Percentiles rank a stretch among this genome's conserved stretches.
These are phyloP conservation scores for Dendrothele bispora DNA, from an alignment of 768 basidiomycete genomes.

Conservation along the genomic window DNA sequence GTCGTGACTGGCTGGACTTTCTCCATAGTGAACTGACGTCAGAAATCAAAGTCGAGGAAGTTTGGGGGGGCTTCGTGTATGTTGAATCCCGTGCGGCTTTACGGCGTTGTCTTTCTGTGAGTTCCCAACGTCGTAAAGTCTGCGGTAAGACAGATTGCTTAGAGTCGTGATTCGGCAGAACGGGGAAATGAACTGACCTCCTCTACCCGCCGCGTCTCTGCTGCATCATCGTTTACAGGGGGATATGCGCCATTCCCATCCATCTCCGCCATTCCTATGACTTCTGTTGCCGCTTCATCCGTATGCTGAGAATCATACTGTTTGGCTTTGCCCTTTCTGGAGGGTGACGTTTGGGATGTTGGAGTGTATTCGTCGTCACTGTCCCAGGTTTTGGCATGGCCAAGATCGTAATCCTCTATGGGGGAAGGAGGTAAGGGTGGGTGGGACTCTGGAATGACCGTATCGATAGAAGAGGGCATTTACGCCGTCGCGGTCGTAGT, in stretches of 20 bases:
- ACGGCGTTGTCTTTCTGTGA: slow-evolving; percentile 72
- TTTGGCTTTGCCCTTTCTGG: slow-evolving; percentile 32
- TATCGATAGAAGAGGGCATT: slow-evolving; percentile 22
- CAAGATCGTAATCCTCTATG: slow-evolving; percentile 47
- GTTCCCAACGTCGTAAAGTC: slow-evolving; percentile 80
- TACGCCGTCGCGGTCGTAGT: slow-evolving; percentile 2
- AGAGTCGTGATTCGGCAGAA: slow-evolving; percentile 6
- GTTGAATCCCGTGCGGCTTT: slow-evolving; percentile 66
- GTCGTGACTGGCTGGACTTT: slow-evolving; percentile 30
- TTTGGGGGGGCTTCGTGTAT: slow-evolving; percentile 12
- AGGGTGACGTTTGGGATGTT: slow-evolving; percentile 18
- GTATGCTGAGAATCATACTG: slow-evolving; percentile 24
- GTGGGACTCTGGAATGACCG: slow-evolving; percentile 7
- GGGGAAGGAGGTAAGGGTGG: slow-evolving; percentile 36
- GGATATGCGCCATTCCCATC: slow-evolving; percentile 50
- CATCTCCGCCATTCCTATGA: slow-evolving; percentile 6
- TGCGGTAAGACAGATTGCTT: slow-evolving; percentile 25
- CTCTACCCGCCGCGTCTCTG: slow-evolving; percentile 67
- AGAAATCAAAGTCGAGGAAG: slow-evolving; percentile 48
- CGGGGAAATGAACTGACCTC: slow-evolving; percentile 49
- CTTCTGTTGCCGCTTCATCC: slow-evolving; percentile 27
- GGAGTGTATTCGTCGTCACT: slow-evolving; percentile 26
- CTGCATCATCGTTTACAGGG: slow-evolving; percentile 62
- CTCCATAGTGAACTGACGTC: slow-evolving; percentile 60
- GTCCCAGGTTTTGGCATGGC: slow-evolving; percentile 31